Conservation (phyloP, 2,329 filamentous ascomycete species). For the Colletotrichum incanum region DNA sequence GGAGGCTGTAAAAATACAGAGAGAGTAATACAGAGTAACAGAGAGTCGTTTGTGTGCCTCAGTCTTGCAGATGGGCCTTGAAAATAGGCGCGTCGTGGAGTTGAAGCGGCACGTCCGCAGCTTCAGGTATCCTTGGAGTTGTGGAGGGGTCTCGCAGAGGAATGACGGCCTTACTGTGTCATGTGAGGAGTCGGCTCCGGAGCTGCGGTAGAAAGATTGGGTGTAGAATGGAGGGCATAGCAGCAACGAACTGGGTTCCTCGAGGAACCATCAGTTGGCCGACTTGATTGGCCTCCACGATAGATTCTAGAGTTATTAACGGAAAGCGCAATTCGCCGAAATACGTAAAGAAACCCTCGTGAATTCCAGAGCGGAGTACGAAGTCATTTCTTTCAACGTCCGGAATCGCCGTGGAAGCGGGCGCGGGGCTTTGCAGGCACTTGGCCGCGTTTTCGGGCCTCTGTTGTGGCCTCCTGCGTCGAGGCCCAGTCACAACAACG, state of each 20-base stretch:
- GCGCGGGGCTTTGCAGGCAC: constrained; percentile 39
- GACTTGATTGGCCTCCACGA: neutral
- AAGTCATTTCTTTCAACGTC: neutral
- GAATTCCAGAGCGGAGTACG: neutral
- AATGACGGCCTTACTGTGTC: neutral
- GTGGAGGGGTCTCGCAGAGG: neutral
- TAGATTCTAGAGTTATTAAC: neutral
- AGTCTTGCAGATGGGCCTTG: constrained; percentile 24
- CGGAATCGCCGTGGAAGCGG: constrained; percentile 27
- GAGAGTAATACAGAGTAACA: neutral
- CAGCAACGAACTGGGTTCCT: neutral
- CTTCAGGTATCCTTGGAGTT: neutral
- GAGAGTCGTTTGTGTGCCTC: constrained; percentile 4
- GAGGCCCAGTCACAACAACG: constrained; percentile 31
- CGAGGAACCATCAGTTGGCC: neutral
- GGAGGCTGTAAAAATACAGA: neutral
- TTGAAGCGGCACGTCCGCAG: constrained; percentile 3
- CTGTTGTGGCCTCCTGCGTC: constrained; percentile 29
- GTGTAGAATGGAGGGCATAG: constrained; percentile 5
- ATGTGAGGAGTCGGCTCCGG: neutral
- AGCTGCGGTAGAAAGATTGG: constrained; percentile 21
- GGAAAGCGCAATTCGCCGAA: neutral
- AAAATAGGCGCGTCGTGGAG: neutral
- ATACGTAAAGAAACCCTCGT: neutral
- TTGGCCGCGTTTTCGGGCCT: constrained; percentile 41